Evolutionary conservation across 2,329 filamentous ascomycete species (phyloP).

Genomic region (Paracoccidioides brasiliensis): DNA sequence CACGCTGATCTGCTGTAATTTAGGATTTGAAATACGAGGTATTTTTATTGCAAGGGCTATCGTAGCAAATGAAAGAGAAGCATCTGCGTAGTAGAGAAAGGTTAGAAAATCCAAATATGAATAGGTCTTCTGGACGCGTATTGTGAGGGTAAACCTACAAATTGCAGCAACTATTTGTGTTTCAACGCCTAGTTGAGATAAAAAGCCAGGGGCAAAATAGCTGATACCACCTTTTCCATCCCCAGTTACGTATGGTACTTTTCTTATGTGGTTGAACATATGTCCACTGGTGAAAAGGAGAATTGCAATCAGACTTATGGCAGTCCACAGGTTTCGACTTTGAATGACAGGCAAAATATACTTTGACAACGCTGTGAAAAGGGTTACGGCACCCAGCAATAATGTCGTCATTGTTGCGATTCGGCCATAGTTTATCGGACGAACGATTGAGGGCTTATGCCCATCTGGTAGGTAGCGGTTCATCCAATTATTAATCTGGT

Average conservation of each 20-base stretch:
- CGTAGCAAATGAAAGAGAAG: constrained; percentile 71
- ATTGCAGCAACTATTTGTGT: constrained; percentile 89
- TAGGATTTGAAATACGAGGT: constrained; percentile 68
- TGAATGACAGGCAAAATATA: constrained; percentile 71
- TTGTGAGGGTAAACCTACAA: constrained; percentile 51
- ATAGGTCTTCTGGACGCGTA: background rate
- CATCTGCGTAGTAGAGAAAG: constrained; percentile 39
- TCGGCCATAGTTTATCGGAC: constrained; percentile 77
- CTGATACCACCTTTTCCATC: constrained; percentile 74
- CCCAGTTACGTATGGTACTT: constrained; percentile 80
- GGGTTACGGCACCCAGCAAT: constrained; percentile 56
- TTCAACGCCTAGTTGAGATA: constrained; percentile 86
- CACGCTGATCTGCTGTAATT: constrained; percentile 67
- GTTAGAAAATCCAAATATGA: constrained; percentile 13
- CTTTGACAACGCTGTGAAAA: constrained; percentile 57
- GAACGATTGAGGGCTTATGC: constrained; percentile 62
- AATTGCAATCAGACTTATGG: constrained; percentile 73
- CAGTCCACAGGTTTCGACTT: constrained; percentile 90
- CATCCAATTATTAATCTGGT: constrained; percentile 68
- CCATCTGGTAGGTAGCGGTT: constrained; percentile 63
- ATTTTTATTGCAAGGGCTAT: constrained; percentile 89
- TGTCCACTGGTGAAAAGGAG: constrained; percentile 90
- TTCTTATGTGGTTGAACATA: constrained; percentile 99
- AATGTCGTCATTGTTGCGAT: constrained; percentile 55
- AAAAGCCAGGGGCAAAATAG: constrained; percentile 87